Base-by-base conservation (phyloP, 225 moss, liverwort and hornwort species). In the Straminergon stramineum region DNA sequence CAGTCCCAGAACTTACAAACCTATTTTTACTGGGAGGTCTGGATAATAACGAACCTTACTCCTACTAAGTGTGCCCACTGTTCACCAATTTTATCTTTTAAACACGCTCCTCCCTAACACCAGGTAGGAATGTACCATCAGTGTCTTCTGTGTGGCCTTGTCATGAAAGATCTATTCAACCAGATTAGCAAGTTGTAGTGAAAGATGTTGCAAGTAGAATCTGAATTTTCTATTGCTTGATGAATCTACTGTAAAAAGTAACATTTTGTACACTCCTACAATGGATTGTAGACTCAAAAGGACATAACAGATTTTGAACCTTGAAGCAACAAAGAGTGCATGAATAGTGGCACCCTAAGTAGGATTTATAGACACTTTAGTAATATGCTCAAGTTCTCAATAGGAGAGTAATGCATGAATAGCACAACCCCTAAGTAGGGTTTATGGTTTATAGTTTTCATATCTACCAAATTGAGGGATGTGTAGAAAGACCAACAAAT, bases 351-450 rank as follows among this genome's bases (percentile, higher is more conserved):
- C 7, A 26, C 26, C 4, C 1, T 41, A 9, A 2, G 8, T 48
- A 8, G 48, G 48, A 8, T 48, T 48, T 48, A 26, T 70, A 14
- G 15, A 14, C 22, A 14, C 41, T 26, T 41, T 41, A 8, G 41
- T 71, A 14, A 26, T 41, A 15, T 26, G 41, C 5, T 71, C 15
- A 70, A 70, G 4, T 70, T 39, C 23, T 39, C 4, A 0, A 41
- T 71, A 71, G 15, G 15, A 70, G 1, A 41, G 8, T 26, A 1
- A 43, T 73, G 15, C 3, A 73, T 43, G 1, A 27, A 73, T 74
- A 45, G 6, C 0, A 1, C 1, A 6, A 75, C 6, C 0, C 1
- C 6, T 19, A 51, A 75, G 1, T 48, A 48, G 11, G 31, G 0
- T 28, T 27, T 48, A 71, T 8, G 19, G 0, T 75, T 74, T 45